Evolutionary conservation across 2,329 filamentous ascomycete genomes (phyloP), one percentile per base, ranked within the genome.

Genomic region (Botrytis elliptica): DNA sequence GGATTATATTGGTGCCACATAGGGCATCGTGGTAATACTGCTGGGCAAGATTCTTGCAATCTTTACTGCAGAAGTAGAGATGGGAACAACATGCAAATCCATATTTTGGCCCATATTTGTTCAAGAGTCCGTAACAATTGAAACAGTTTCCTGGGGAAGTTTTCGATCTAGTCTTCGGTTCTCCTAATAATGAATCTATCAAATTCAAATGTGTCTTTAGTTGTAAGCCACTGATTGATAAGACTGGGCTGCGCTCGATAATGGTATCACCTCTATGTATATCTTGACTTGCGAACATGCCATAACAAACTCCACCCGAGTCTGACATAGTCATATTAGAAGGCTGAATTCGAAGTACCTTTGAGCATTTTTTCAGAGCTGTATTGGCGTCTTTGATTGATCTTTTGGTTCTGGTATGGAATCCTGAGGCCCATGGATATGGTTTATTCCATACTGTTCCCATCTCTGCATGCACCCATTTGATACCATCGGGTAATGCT

Each of bases 281-380:
- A 68, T 70, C 49, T 16, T 59, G 29, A 8, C 55, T 74, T n/a
- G 74, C 66, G 40, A 75, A 75, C 12, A 73, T 49, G 5, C 63
- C n/a, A 20, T 65, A 65, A 29, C 42, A 65, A 8, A 49, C 3
- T 33, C 33, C 29, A 25, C 36, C 18, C 2, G 42, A 46, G 42
- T 16, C 6, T 49, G 63, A 14, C 46, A 49, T 14, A 33, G 9
- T 20, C 18, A 65, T 10, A 49, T 29, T 65, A 0, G 29, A 65
- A 46, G 29, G n/a, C 33, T 14, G 18, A 0, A 65, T 65, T 33
- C 2, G 20, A 2, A 25, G 42, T 25, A 46, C 18, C 29, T 65
- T 33, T 20, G 63, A 65, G 12, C 29, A 65, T 8, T 25, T 25
- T 18, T n/a, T 22, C 14, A 65, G n/a, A 12, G n/a, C 22, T 8